Percentiles rank a stretch among this genome's conserved stretches.
phyloP scores from a whole-genome alignment of 805 yeast genomes.

The Isabelozyma gotoi region DNA sequence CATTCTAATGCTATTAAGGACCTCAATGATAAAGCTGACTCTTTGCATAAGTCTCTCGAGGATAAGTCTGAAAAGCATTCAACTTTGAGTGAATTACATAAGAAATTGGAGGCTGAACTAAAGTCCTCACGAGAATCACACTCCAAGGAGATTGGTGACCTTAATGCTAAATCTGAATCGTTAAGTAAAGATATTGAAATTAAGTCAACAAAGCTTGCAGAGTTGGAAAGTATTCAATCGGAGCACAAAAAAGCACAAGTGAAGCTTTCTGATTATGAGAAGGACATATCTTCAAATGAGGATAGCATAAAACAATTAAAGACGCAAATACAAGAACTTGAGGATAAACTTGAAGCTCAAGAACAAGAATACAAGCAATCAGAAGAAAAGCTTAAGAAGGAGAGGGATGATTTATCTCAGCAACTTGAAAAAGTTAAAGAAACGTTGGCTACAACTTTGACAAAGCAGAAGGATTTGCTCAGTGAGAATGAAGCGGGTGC shows the following conservation, averaged over 20 bases:
- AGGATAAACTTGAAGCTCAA: not conserved
- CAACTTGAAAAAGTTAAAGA: not conserved
- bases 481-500: not conserved
- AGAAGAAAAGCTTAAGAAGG: not conserved
- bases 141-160: not conserved
- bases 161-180: not conserved
- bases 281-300: not conserved
- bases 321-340: not conserved
- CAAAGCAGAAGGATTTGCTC: not conserved
- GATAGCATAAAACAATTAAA: not conserved
- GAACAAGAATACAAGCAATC: not conserved
- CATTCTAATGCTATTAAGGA: not conserved
- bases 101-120: not conserved
- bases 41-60: slow-evolving; percentile 2
- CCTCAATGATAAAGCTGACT: not conserved
- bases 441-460: not conserved
- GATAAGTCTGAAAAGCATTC: slow-evolving; percentile 1
- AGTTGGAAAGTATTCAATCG: slow-evolving; percentile 1
- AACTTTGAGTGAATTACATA: not conserved
- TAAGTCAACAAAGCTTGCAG: not conserved
- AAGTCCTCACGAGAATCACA: slow-evolving; percentile 1
- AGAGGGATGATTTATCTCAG: not conserved
- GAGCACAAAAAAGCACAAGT: not conserved
- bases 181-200: slow-evolving; percentile 3
- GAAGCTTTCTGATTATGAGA: not conserved